Base-by-base conservation (phyloP, 768 basidiomycete genomes). In the Russula abietina region DNA sequence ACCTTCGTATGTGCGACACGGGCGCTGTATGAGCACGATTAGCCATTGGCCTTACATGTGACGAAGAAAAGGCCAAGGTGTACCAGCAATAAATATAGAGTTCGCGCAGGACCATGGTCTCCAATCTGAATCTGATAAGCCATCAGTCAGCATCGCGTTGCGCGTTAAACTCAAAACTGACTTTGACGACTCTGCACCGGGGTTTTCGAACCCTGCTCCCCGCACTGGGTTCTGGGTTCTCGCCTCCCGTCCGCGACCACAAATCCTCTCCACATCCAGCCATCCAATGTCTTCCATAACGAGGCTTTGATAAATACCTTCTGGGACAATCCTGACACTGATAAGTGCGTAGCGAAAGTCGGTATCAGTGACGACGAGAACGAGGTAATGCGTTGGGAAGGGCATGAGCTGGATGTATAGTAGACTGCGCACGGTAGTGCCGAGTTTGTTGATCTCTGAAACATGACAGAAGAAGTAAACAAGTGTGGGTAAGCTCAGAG, bases 21-120 rank as follows among this genome's bases (percentile, higher is more conserved):
- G 12, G 93, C 93, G 69, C 92, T 95, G 63, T 6, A 36, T 50
- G 22, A 32, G 19, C 19, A 14, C 68, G 16, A 43, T 45, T 17
- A 55, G 28, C 26, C 22, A 43, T 45, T 17, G 54, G 28, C 26
- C 22, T 26, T 19, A 2, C 14, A 17, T 43, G 33, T n/a, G 22
- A 11, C 16, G 4, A 24, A 38, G 43, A 8, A 17, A 28, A 22
- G 24, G 26, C 55, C 17, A 50, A 41, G 6, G 70, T 77, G 68
- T 65, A 93, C 93, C 91, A 91, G 75, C 90, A 94, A 72, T 93
- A 95, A 38, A 86, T 87, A 70, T 92, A 93, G 11, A 94, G 74
- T 69, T 93, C 88, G 61, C 87, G 79, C 19, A 93, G 73, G 7
- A 86, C 82, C 67, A 85, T 85, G 0, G 86, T 86, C 56, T 89